Evolutionary conservation across 2,329 filamentous ascomycete genomes (phyloP).

Genomic region (Zymoseptoria brevis): DNA sequence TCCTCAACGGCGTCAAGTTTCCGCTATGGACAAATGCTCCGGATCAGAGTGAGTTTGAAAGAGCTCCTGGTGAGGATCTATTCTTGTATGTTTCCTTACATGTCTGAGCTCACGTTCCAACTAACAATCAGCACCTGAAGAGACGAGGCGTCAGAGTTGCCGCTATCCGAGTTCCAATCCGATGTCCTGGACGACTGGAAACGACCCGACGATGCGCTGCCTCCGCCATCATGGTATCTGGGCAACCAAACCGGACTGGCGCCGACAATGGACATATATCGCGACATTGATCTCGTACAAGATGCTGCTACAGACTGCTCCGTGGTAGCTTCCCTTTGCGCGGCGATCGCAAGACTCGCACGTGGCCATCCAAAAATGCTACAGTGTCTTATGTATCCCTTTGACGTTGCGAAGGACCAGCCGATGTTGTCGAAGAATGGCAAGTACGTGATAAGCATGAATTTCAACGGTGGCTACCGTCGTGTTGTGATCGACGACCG

Average conservation of each 20-base stretch:
- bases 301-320: conserved; percentile 95
- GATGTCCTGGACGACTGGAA: conserved; percentile 79
- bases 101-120: conserved; percentile 4
- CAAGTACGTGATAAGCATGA: conserved; percentile 84
- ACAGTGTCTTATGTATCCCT: conserved; percentile 66
- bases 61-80: conserved; percentile 39
- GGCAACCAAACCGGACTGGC: conserved; percentile 25
- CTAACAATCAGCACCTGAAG: conserved; percentile 36
- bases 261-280: conserved; percentile 50
- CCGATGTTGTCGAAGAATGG: conserved; percentile 67
- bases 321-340: conserved; percentile 89
- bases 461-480: conserved; percentile 91
- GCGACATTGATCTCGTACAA: conserved; percentile 76
- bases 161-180: conserved; percentile 65
- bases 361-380: conserved; percentile 66
- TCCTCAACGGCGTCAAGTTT: conserved; percentile 74
- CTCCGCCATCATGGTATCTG: conserved; percentile 35
- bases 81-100: conserved; percentile 52
- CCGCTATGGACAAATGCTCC: conserved; percentile 72
- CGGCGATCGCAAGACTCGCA: conserved; percentile 61
- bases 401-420: conserved; percentile 48
- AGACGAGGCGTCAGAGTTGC: conserved; percentile 56
- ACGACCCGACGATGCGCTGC: conserved; percentile 62
- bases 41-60: conserved; percentile 52
- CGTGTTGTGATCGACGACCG: conserved; percentile 84